Percentiles rank a stretch among this genome's conserved stretches.
Conservation (phyloP, 164 flowering plant genomes). For the Tetracentron sinense region DNA sequence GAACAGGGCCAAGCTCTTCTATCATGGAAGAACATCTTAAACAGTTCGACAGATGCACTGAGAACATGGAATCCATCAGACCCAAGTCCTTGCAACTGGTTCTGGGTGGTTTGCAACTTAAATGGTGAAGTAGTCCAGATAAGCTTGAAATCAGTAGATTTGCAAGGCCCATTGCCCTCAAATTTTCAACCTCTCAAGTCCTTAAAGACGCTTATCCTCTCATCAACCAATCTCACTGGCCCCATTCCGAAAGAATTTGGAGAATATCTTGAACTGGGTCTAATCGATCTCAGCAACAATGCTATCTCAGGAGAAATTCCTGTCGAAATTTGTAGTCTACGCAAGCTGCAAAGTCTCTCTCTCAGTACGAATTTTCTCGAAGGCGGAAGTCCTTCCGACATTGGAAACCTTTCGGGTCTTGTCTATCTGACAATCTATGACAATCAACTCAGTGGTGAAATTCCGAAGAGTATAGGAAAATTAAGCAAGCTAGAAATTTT, state of each 20-base stretch:
- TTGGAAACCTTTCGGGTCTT: constrained; percentile 68
- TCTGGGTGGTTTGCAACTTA: constrained; percentile 48
- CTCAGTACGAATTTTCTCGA: constrained; percentile 61
- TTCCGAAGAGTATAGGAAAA: no score
- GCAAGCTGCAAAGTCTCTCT: constrained; percentile 46
- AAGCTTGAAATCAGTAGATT: constrained; percentile 36
- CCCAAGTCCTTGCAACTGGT: constrained; percentile 51
- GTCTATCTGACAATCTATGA: no score
- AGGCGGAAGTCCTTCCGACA: no score
- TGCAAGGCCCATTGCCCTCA: constrained; percentile 58
- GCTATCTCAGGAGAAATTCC: constrained; percentile 79
- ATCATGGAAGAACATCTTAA: constrained; percentile 49
- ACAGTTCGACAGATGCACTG: constrained; percentile 31
- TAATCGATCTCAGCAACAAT: constrained; percentile 44
- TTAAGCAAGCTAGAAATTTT: constrained; percentile 58
- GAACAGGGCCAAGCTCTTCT: constrained; percentile 56
- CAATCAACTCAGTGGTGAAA: no score
- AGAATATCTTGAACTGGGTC: constrained; percentile 33
- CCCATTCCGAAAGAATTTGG: constrained; percentile 55
- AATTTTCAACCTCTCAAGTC: constrained; percentile 45
- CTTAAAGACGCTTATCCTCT: constrained; percentile 40
- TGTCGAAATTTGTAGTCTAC: constrained; percentile 53
- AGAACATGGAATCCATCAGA: constrained; percentile 47
- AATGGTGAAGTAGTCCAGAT: constrained; percentile 39
- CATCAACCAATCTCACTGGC: constrained; percentile 57